Percentiles rank a stretch among this genome's conserved stretches.
phyloP scores from a whole-genome alignment of 768 basidiomycete genomes.

The Rhodotorula babjevae region DNA sequence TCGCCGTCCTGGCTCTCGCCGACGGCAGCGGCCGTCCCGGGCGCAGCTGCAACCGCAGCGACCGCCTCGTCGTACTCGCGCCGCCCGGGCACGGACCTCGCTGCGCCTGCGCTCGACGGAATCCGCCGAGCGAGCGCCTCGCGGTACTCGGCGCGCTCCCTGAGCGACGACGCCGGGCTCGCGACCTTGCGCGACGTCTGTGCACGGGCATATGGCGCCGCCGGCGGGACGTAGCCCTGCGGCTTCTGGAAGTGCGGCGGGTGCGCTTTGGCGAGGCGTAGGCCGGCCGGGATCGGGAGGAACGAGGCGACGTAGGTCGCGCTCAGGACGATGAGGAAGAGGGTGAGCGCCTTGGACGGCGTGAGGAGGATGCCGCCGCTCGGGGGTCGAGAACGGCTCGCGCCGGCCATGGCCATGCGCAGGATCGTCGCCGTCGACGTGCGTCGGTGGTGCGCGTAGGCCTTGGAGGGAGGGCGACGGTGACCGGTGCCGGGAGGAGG shows the following conservation, averaged over 20 bases:
- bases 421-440: conserved; percentile 23
- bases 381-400: neutral
- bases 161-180: neutral
- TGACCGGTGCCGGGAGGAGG: neutral
- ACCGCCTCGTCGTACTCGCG: conserved; percentile 4
- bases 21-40: neutral
- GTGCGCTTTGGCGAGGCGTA: neutral
- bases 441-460: conserved; percentile 26
- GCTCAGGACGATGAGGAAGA: conserved; percentile 20
- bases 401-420: conserved; percentile 6
- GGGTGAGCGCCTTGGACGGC: conserved; percentile 6
- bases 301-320: conserved; percentile 19
- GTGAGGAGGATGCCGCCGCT: conserved; percentile 2
- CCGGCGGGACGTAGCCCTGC: neutral
- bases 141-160: neutral
- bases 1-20: conserved; percentile 8
- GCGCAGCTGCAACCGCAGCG: rapidly evolving
- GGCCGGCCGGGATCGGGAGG: neutral
- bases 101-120: too few species aligned
- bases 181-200: neutral
- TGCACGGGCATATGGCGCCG: neutral
- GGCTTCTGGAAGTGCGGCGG: neutral
- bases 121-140: too few species aligned
- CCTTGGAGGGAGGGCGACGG: neutral
- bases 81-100: too few species aligned